phyloP scores from a whole-genome alignment of 345 rosid genomes.

The Heritiera fomes region DNA sequence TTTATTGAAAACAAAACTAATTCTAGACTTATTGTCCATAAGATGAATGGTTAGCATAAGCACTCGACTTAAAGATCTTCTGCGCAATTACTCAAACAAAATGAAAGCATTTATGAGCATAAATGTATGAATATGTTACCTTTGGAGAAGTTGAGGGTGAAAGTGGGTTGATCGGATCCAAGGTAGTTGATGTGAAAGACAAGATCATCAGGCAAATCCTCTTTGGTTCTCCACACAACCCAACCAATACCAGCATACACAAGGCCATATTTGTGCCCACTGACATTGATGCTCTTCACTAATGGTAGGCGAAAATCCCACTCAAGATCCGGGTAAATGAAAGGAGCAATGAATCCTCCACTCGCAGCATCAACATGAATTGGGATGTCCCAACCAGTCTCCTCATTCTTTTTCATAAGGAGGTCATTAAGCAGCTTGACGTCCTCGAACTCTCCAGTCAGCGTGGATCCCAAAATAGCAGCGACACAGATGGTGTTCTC shows the following conservation, averaged over 20 bases:
- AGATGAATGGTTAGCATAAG: not conserved
- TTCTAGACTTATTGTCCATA: too few relatives aligned
- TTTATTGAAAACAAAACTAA: too few relatives aligned
- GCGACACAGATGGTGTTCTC: constrained; percentile 85
- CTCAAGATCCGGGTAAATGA: constrained; percentile 68
- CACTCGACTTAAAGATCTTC: too few relatives aligned
- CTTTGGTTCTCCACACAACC: constrained; percentile 79
- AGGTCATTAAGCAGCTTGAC: constrained; percentile 65
- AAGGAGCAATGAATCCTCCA: constrained; percentile 83
- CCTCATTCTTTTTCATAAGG: constrained; percentile 49
- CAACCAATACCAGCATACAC: constrained; percentile 90
- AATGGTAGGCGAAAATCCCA: constrained; percentile 85
- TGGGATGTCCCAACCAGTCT: constrained; percentile 72
- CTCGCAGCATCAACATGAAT: constrained; percentile 84
- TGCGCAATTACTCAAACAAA: too few relatives aligned
- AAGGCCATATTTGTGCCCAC: constrained; percentile 78
- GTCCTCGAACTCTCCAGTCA: constrained; percentile 77
- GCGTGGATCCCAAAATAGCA: constrained; percentile 78
- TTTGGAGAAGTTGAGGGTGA: constrained; percentile 87
- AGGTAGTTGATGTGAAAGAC: constrained; percentile 81
- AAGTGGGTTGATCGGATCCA: constrained; percentile 78
- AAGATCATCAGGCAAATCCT: constrained; percentile 79
- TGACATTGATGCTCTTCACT: constrained; percentile 76
- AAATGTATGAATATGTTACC: constrained; percentile 35
- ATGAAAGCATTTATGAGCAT: not conserved